Evolutionary conservation across 768 basidiomycete species (phyloP), one percentile per base, ranked within the genome.

Genomic region (Suillus brevipes): DNA sequence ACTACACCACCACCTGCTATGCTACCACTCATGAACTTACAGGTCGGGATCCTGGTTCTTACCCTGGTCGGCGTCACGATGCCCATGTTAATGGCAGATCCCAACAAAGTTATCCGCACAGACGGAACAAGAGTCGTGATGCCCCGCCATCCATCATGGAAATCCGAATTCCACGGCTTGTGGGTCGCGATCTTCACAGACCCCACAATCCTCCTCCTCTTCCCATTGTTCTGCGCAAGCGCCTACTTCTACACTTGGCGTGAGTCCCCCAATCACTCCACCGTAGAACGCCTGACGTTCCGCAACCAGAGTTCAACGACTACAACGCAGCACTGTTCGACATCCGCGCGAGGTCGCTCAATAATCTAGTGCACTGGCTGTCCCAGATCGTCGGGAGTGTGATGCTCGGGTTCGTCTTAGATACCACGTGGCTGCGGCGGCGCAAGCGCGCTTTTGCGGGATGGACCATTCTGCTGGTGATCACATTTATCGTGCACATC

Each of bases 241-340:
- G 91, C 91, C 74, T 91, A 88, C 87, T 92, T 91, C 77, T 91
- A 91, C 71, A 88, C 90, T 9, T 92, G 89, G 89, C 90, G 89
- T 89, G 66, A 53, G 69, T 68, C 28, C 4, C 16, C 76, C n/a
- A 31, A 14, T 2, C 50, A 61, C 28, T 53, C 23, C 28, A 50
- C 3, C 37, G 4, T 49, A 45, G 28, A 6, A 4, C 18, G 2
- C 31, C 53, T 55, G 53, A 55, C 53, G 4, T 20, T 34, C 12
- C 65, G 40, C 57, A 28, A 66, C 63, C 34, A 90, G 88, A 92
- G 76, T 92, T 92, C 77, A 92, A 89, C 67, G 89, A 86, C 56
- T 92, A 82, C 75, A 94, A 93, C 71, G 85, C 81, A 18, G 88
- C 85, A 1, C 72, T 92, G 8, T 92, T 92, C 81, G 85, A 89